Base-by-base conservation (phyloP, 192 early-diverging fungal genomes). In the Phycomyces nitens region DNA sequence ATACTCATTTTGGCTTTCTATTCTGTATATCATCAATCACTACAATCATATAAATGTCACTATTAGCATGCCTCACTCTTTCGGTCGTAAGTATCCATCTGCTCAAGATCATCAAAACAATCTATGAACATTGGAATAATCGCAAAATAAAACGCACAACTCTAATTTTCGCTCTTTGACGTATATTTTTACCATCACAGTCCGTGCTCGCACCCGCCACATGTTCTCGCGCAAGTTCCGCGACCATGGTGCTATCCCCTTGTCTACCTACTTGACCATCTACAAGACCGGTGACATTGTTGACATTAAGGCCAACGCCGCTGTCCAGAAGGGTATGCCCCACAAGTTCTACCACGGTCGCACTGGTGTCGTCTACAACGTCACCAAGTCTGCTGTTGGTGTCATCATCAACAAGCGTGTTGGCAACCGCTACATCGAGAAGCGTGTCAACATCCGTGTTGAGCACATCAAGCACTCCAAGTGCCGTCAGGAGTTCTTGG, bases 321-420 rank as follows among this genome's bases (percentile, higher is more conserved):
- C 96, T 73, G 79, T 96, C 82, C 96, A 99, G 84, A 95, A 95
- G 89, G 96, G 96, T 83, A 91, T 99, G 91, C 96, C 96, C 71
- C 96, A 99, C 90, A 99, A 97, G 88, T 99, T 89, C 91, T 99
- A 99, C 90, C 97, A 99, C 82, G 95, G 94, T 65, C 92, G 92
- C 75, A 99, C 95, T 70, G 97, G 97, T 70, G 88, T 99, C 74
- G 86, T 99, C 77, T 99, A 94, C 90, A 99, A 99, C 86, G 97
- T 99, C 18, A 97, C 97, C 90, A 97, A 97, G 90, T 90, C 92
- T 61, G 86, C 97, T 63, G 94, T 99, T 65, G 97, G 97, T 82
- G 88, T 99, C 65, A 97, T 99, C 64, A 80, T 97, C 82, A 84
- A 99, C 92, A 99, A 99, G 93, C 85, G 84, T 62, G 97, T 97